A percentile compares a stretch with the other conserved stretches of the same genome.
These are phyloP conservation scores for Halophytophthora polymorphica DNA, from an alignment of 352 stramenopile genomes.

Conservation along the genomic window DNA sequence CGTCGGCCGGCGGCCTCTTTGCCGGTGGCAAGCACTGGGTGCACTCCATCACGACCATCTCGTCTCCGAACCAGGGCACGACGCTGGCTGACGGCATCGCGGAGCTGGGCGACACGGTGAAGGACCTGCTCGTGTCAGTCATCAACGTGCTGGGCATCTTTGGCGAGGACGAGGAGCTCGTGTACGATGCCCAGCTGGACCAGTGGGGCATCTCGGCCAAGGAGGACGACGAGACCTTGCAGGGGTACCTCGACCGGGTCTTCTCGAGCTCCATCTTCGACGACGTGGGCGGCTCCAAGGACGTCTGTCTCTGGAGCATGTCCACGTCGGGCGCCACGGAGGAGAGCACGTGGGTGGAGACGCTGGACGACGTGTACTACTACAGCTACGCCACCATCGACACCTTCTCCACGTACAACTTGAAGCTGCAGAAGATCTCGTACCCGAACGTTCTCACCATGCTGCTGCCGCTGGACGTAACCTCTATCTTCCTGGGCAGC, in stretches of 20 bases:
- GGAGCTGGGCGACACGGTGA: slow-evolving; percentile 33
- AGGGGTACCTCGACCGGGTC: slow-evolving; percentile 26
- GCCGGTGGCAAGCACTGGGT: slow-evolving; percentile 52
- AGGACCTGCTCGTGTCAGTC: slow-evolving; percentile 30
- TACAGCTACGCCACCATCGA: slow-evolving; percentile 48
- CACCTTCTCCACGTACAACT: slow-evolving; percentile 33
- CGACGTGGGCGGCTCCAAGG: slow-evolving; percentile 22
- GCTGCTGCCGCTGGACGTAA: slow-evolving; percentile 39
- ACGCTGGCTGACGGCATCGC: slow-evolving; percentile 42
- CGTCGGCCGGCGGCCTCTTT: slow-evolving; percentile 37
- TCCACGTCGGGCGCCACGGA: slow-evolving; percentile 31
- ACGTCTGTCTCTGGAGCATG: slow-evolving; percentile 41
- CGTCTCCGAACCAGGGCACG: slow-evolving; percentile 56
- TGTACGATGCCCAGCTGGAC: slow-evolving; percentile 57
- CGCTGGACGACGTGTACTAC: slow-evolving; percentile 52
- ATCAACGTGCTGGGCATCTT: slow-evolving; percentile 31
- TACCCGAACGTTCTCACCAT: slow-evolving; percentile 50
- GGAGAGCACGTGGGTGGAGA: slow-evolving; percentile 46
- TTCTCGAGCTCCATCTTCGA: slow-evolving; percentile 40
- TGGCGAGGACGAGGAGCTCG: slow-evolving; percentile 20
- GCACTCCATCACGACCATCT: slow-evolving; percentile 61
- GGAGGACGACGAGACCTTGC: slow-evolving; percentile 25
- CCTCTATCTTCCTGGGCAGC: slow-evolving; percentile 36
- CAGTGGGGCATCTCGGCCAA: slow-evolving; percentile 44
- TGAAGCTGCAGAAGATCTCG: slow-evolving; percentile 37